These are phyloP conservation scores for Schwanniomyces occidentalis DNA, from an alignment of 805 yeast species.

Conservation along the genomic window DNA sequence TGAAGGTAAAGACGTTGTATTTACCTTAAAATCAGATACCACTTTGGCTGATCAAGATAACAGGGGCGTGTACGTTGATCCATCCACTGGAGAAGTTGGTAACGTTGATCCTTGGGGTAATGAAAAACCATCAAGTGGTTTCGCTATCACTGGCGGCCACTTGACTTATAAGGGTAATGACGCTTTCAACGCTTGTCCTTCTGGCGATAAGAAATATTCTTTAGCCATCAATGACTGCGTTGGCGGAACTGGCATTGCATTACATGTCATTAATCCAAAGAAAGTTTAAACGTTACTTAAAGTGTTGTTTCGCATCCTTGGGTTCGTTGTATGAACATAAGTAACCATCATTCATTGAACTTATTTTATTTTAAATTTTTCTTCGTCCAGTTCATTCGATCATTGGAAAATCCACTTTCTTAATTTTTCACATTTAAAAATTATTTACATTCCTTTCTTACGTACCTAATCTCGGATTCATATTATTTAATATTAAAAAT, in stretches of 20 bases:
- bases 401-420: too few relatives aligned
- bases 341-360: too few relatives aligned
- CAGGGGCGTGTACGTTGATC: constrained; percentile 27
- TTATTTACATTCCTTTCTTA: too few relatives aligned
- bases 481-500: too few relatives aligned
- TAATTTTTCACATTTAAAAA: too few relatives aligned
- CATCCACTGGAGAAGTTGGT: constrained; percentile 33
- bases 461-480: too few relatives aligned
- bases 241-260: constrained; percentile 29
- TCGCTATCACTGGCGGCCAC: constrained; percentile 37
- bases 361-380: too few relatives aligned
- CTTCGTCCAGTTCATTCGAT: too few relatives aligned
- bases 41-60: constrained; percentile 33
- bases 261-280: neutral
- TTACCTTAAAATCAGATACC: constrained; percentile 25
- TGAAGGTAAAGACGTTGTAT: constrained; percentile 24
- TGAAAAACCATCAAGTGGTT: constrained; percentile 36
- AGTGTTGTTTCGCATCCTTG: too few relatives aligned
- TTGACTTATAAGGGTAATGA: constrained; percentile 33
- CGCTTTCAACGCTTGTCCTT: constrained; percentile 41
- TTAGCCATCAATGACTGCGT: constrained; percentile 26
- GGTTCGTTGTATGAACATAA: too few relatives aligned
- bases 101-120: constrained; percentile 32
- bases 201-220: constrained; percentile 22
- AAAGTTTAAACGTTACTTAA: too few relatives aligned